These are phyloP conservation scores for Solioccasus polychromus DNA, from an alignment of 768 basidiomycete genomes.

Conservation along the genomic window DNA sequence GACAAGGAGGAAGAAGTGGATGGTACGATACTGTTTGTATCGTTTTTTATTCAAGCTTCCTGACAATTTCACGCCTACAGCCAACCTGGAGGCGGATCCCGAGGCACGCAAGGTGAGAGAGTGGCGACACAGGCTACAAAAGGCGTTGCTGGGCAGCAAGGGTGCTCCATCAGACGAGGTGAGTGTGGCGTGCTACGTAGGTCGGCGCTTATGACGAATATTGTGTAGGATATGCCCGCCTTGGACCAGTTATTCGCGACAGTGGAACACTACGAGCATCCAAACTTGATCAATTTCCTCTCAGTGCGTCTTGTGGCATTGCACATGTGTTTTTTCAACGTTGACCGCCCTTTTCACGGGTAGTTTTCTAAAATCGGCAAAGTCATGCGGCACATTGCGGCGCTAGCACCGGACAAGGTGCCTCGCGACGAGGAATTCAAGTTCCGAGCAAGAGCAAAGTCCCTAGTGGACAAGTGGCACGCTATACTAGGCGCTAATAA, in stretches of 20 bases:
- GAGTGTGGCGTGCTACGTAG: slow-evolving; percentile 17
- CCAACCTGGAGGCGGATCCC: slow-evolving; percentile 49
- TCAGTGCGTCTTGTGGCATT: slow-evolving; percentile 37
- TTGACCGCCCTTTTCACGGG: slow-evolving; percentile 9
- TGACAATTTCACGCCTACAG: slow-evolving; percentile 21
- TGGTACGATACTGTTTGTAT: slow-evolving; percentile 40
- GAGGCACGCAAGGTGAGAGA: slow-evolving; percentile 78
- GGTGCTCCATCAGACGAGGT: slow-evolving; percentile 64
- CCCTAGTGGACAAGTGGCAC: slow-evolving; percentile 48
- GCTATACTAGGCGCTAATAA: slow-evolving; percentile 35
- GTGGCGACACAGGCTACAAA: slow-evolving; percentile 91
- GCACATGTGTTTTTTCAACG: slow-evolving; percentile 2
- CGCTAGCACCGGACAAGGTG: slow-evolving; percentile 39
- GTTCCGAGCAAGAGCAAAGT: slow-evolving; percentile 47
- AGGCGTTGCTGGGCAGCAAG: slow-evolving; percentile 74
- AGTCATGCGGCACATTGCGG: slow-evolving; percentile 63
- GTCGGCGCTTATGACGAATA: slow-evolving; percentile 8
- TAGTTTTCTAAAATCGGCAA: slow-evolving; percentile 50
- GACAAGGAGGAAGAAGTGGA: slow-evolving; percentile 62
- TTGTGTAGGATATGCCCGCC: slow-evolving; percentile 68
- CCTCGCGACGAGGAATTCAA: slow-evolving; percentile 52
- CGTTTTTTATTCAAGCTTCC: neutral
- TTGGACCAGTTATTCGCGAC: slow-evolving; percentile 70
- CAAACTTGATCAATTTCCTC: slow-evolving; percentile 72
- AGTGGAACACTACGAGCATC: slow-evolving; percentile 72